phyloP scores from a whole-genome alignment of 352 stramenopile genomes.

The Thraustotheca clavata region DNA sequence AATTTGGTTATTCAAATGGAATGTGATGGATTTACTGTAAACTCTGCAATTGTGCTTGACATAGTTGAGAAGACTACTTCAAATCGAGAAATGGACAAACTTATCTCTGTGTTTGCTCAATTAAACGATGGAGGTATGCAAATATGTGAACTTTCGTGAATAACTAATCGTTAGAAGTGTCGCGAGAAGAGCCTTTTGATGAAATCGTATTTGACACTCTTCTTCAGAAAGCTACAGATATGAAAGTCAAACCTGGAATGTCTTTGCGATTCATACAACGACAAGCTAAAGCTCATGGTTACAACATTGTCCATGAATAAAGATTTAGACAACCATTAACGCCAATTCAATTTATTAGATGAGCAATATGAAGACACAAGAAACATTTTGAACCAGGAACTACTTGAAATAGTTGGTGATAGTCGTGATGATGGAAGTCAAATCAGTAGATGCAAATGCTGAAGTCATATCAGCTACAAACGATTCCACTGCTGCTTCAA shows the following conservation, averaged over 20 bases:
- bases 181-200: not conserved
- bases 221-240: not conserved
- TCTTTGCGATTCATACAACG: not conserved
- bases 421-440: not conserved
- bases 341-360: not conserved
- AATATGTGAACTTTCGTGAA: not conserved
- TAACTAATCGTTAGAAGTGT: not conserved
- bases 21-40: conserved; percentile 11
- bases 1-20: conserved; percentile 22
- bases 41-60: not conserved
- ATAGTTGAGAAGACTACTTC: not conserved
- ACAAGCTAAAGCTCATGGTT: conserved; percentile 8
- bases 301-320: not conserved
- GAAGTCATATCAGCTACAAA: not conserved
- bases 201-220: not conserved
- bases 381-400: not conserved
- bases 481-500: conserved; percentile 4
- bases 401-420: not conserved
- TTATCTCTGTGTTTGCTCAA: conserved; percentile 14
- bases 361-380: not conserved
- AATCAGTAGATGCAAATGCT: not conserved
- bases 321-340: not conserved
- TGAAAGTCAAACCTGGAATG: not conserved
- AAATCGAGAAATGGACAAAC: conserved; percentile 16
- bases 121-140: not conserved